A percentile compares a stretch with the other conserved stretches of the same genome.
phyloP scores from a whole-genome alignment of 345 rosid species.

The Odontarrhena argentea region DNA sequence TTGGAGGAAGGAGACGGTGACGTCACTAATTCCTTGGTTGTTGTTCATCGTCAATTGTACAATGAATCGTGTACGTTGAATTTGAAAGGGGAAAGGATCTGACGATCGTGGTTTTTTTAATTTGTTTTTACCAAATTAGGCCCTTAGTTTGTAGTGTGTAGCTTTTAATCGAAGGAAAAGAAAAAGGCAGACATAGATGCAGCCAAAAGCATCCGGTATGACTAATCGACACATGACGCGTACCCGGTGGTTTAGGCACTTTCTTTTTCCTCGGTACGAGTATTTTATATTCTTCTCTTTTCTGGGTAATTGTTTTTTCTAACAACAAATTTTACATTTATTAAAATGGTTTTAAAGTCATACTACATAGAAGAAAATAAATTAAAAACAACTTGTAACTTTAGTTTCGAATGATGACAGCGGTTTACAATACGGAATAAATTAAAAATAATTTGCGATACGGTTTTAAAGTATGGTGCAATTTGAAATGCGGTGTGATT shows the following conservation, averaged over 20 bases:
- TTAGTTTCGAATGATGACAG: too few relatives aligned
- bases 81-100: constrained; percentile 13
- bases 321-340: too few relatives aligned
- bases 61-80: constrained; percentile 37
- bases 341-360: too few relatives aligned
- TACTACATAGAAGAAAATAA: too few relatives aligned
- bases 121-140: constrained; percentile 18
- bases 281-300: background rate
- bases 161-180: constrained; percentile 34
- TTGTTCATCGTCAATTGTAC: constrained; percentile 41
- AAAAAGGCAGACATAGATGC: constrained; percentile 10
- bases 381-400: too few relatives aligned
- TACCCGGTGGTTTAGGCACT: constrained; percentile 22
- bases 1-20: constrained; percentile 38
- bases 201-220: constrained; percentile 17
- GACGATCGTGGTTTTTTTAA: constrained; percentile 31
- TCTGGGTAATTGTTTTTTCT: too few relatives aligned
- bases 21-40: constrained; percentile 34
- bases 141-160: constrained; percentile 30
- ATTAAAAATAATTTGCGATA: too few relatives aligned
- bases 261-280: background rate
- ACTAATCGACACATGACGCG: constrained; percentile 29
- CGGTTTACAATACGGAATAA: too few relatives aligned
- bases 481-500: too few relatives aligned
- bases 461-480: too few relatives aligned